A percentile compares a stretch with the other conserved stretches of the same genome.
Evolutionary conservation across 2,329 filamentous ascomycete genomes (phyloP).

Genomic region (Exophiala calicioides): DNA sequence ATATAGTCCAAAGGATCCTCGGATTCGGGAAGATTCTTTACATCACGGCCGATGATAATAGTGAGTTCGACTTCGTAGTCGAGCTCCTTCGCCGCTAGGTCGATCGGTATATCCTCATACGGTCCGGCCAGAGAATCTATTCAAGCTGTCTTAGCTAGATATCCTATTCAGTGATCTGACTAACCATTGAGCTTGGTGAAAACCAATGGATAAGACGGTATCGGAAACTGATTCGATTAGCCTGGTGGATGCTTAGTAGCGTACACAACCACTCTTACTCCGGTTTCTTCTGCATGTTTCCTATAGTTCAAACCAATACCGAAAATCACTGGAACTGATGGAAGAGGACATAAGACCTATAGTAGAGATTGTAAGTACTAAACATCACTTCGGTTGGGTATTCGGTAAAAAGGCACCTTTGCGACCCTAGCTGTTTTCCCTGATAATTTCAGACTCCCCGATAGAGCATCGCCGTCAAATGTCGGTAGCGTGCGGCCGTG

Average conservation of each 20-base stretch:
- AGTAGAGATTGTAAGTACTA: constrained; percentile 19
- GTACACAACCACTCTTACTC: constrained; percentile 8
- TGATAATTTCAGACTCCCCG: neutral
- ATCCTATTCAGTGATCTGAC: neutral
- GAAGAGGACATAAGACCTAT: constrained; percentile 46
- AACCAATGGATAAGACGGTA: constrained; percentile 41
- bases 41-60: constrained; percentile 56
- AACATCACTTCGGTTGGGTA: neutral
- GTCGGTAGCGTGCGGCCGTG: constrained; percentile 1
- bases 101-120: constrained; percentile 40
- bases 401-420: constrained; percentile 27
- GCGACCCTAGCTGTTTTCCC: constrained; percentile 6
- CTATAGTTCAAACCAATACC: constrained; percentile 30
- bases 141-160: neutral
- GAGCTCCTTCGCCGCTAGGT: constrained; percentile 40
- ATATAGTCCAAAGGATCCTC: constrained; percentile 44
- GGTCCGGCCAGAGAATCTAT: constrained; percentile 32
- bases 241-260: neutral
- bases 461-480: constrained; percentile 7
- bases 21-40: constrained; percentile 50
- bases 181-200: constrained; percentile 40
- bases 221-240: constrained; percentile 26
- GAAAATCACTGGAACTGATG: constrained; percentile 19
- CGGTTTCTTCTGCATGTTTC: constrained; percentile 27
- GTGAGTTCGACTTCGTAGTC: constrained; percentile 28